Evolutionary conservation across 352 stramenopile genomes (phyloP), one percentile per base, ranked within the genome.

Genomic region (Thraustotheca clavata): DNA sequence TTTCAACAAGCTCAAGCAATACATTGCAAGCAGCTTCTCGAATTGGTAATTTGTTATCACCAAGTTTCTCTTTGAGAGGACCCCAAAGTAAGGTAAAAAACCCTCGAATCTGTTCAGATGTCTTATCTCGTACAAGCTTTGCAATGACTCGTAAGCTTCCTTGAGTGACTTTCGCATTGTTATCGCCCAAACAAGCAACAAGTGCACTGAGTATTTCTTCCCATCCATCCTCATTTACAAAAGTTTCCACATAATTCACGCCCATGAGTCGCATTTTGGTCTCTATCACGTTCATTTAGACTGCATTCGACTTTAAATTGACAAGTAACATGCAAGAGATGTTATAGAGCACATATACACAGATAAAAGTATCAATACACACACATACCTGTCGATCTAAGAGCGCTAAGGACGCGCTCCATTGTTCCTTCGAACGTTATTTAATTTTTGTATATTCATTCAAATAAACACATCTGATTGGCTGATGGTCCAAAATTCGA

Each of bases 241-340:
- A 40, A n/a, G 67, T 49, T 27, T 67, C 60, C 24, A 36, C 60
- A 26, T 59, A 69, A 6, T 73, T 82, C 36, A 92, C 72, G 38
- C 85, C 85, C 39, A 74, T 71, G 22, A 92, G 73, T 27, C 85
- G 80, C 73, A 87, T 89, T 69, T 94, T 94, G 62, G 85, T 89
- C 60, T 85, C 84, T 94, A 32, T 26, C 9, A 22, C 14, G 16
- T 7, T 33, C 4, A 26, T 26, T n/a, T n/a, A n/a, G n/a, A n/a
- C n/a, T n/a, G n/a, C n/a, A n/a, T n/a, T n/a, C n/a, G n/a, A n/a
- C n/a, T n/a, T n/a, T n/a, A n/a, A n/a, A n/a, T n/a, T n/a, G n/a
- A n/a, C n/a, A n/a, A n/a, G n/a, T n/a, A n/a, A n/a, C n/a, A n/a
- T n/a, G n/a, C n/a, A n/a, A n/a, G n/a, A n/a, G n/a, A n/a, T 27